Conservation (phyloP, 2,329 filamentous ascomycete species). For the Penicillium sp. region DNA sequence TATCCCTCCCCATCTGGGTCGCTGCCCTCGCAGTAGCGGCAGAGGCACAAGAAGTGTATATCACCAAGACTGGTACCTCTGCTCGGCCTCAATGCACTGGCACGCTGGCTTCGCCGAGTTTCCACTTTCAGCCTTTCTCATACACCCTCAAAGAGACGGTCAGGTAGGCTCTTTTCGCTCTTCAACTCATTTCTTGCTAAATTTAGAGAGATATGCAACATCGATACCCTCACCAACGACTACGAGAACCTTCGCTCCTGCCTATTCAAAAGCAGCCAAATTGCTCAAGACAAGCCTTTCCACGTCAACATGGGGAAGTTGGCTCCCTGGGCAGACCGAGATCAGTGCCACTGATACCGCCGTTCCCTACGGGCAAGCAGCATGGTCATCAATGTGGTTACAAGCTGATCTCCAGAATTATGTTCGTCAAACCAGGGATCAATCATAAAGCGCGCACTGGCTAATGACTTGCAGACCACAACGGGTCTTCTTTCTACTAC, state of each 20-base stretch:
- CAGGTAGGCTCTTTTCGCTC: conserved; percentile 8
- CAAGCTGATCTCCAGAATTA: conserved; percentile 32
- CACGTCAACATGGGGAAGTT: conserved; percentile 36
- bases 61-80: conserved; percentile 26
- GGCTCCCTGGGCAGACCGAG: conserved; percentile 30
- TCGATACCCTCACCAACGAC: conserved; percentile 32
- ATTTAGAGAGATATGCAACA: conserved; percentile 27
- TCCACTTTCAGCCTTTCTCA: conserved; percentile 27
- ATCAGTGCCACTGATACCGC: conserved; percentile 28
- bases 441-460: not conserved
- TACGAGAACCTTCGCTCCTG: conserved; percentile 29
- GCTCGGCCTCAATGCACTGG: conserved; percentile 24
- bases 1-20: not conserved
- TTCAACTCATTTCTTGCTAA: conserved; percentile 4
- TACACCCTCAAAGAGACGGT: conserved; percentile 32
- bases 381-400: conserved; percentile 38
- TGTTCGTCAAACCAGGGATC: conserved; percentile 5
- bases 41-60: conserved; percentile 27
- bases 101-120: conserved; percentile 19
- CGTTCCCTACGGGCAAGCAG: conserved; percentile 37
- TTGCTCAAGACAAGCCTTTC: conserved; percentile 23
- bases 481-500: conserved; percentile 52
- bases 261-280: conserved; percentile 25
- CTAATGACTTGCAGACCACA: conserved; percentile 19
- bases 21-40: conserved; percentile 6